Evolutionary conservation across 495 filamentous ascomycete species (phyloP).

Genomic region (Xylaria grammica): DNA sequence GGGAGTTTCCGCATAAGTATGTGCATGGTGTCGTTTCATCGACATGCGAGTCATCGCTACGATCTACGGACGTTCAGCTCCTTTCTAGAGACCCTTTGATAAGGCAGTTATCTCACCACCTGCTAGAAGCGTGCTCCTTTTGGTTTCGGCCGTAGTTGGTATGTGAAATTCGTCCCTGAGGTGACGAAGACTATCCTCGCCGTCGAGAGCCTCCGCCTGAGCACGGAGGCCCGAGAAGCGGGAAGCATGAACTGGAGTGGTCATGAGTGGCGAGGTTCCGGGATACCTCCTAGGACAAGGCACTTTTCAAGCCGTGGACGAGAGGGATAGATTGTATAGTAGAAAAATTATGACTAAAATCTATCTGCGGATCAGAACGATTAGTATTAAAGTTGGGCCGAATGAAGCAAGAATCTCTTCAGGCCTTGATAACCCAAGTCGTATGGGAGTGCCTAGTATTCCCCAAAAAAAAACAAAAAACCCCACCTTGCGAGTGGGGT

Average conservation of each 20-base stretch:
- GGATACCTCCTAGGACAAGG: background rate
- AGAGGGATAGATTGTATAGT: background rate
- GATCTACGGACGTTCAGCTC: constrained; percentile 40
- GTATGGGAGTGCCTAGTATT: background rate
- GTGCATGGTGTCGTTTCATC: constrained; percentile 55
- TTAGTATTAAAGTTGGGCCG: constrained; percentile 12
- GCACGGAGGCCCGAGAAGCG: constrained; percentile 58
- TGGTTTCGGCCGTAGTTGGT: constrained; percentile 78
- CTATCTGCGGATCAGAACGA: constrained; percentile 5
- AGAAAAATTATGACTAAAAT: constrained; percentile 8
- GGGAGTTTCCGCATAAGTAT: constrained; percentile 96
- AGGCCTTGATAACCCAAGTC: constrained; percentile 11
- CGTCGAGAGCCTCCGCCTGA: constrained; percentile 59
- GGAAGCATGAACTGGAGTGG: constrained; percentile 34
- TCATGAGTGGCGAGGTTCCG: constrained; percentile 3
- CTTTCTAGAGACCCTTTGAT: constrained; percentile 7
- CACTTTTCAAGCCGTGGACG: constrained; percentile 24
- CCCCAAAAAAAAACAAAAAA: too few relatives aligned
- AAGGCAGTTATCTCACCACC: constrained; percentile 25
- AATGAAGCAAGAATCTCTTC: constrained; percentile 8
- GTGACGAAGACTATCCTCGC: constrained; percentile 67
- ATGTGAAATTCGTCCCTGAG: constrained; percentile 83
- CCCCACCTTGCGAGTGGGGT: constrained; percentile 11
- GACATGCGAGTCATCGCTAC: constrained; percentile 31
- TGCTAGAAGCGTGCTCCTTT: constrained; percentile 62